phyloP scores from a whole-genome alignment of 176 grass and related monocot species.

The Bothriochloa decipiens region DNA sequence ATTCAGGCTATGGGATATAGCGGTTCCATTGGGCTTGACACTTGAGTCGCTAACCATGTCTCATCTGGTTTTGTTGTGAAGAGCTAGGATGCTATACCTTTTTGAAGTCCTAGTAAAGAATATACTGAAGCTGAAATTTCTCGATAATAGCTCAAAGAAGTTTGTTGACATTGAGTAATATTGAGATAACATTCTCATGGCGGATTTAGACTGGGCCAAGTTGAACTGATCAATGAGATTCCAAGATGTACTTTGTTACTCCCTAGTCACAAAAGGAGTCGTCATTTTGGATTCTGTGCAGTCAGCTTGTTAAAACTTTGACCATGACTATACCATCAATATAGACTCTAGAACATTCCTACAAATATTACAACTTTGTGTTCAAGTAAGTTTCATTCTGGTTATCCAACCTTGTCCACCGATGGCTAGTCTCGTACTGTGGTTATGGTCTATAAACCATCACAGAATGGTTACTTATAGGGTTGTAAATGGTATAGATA shows the following conservation, averaged over 20 bases:
- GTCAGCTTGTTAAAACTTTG: background rate
- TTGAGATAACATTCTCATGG: background rate
- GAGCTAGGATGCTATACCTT: constrained; percentile 7
- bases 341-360: background rate
- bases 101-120: background rate
- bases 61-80: background rate
- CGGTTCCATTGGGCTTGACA: background rate
- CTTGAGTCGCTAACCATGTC: background rate
- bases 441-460: background rate
- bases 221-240: constrained; percentile 10
- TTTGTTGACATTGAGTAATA: constrained; percentile 8
- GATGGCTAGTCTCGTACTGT: background rate
- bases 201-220: constrained; percentile 8
- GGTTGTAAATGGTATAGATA: background rate
- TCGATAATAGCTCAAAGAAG: background rate
- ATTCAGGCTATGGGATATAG: background rate
- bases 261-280: background rate
- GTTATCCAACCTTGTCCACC: background rate
- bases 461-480: background rate
- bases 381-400: background rate
- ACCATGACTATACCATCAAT: background rate
- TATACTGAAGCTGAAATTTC: background rate
- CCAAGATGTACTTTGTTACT: background rate
- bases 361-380: background rate
- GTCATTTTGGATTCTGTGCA: background rate